Evolutionary conservation across 306 rosid genomes (phyloP), one percentile per base, ranked within the genome.

Genomic region (Lathyrus oleraceus): DNA sequence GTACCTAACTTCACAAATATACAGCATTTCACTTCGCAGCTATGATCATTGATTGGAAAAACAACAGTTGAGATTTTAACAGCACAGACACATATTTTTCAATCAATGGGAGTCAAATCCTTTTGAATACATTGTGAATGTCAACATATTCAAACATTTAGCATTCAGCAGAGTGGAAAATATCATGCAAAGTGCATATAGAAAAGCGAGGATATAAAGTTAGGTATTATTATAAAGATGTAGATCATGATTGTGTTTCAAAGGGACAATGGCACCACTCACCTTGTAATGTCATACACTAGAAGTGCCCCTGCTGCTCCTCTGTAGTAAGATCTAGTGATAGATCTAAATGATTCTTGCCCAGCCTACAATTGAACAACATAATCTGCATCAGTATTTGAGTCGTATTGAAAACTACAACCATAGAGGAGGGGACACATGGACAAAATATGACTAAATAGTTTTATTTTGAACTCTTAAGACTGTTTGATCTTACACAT

Each of bases 291-390:
- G 85, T 93, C 98, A 82, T 93, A 93, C 70, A 93, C 98, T 76
- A 93, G 85, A 71, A 93, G 96, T 52, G 98, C 98, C 40, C 96
- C 98, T 6, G 96, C 98, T 44, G 98, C 98, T 84, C 97, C 98
- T 72, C 98, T 82, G 70, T 93, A 93, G 80, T 93, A 93, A 51
- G 98, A 93, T 81, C 98, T 83, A 74, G 98, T 93, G 80, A 93
- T 93, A 16, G 98, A 93, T 79, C 98, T 85, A 87, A 93, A 93
- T 15, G 98, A 90, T 75, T 93, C 98, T 87, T 93, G 98, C 75
- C 98, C 98, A 62, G 98, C 98, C 98, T 93, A 85, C 74, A 84
- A 58, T 38, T 73, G 56, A 80, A 74, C 59, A 47, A 56, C 6
- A 1, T 4, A 57, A 39, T 65, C 72, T 40, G n/a, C 63, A 43